Base-by-base conservation (phyloP, 2,329 filamentous ascomycete species). In the Venturia carpophila region DNA sequence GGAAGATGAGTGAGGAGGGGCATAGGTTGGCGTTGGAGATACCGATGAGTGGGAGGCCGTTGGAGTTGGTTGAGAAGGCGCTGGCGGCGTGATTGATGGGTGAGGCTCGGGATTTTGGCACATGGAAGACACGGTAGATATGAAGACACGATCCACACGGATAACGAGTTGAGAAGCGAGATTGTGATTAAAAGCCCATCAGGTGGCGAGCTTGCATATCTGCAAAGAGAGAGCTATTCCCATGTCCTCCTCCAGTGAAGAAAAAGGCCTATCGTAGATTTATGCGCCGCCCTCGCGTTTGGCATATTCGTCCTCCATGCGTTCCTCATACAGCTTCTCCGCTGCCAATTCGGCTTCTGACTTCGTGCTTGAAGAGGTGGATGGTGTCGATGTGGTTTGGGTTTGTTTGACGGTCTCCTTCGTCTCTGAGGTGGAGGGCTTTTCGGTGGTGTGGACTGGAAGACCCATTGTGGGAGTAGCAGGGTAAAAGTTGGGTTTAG, bases 261-360 rank as follows among this genome's bases (percentile, higher is more conserved):
- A 27, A 37, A 5, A 34, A 58, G 19, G 27, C 30, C 37, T n/a
- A 58, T 39, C 1, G 15, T 37, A 21, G 30, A 24, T 5, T 64
- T 70, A 76, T 27, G 74, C 74, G 37, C 74, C 74, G 0, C 75
- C 73, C 69, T 76, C 74, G 3, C 74, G 63, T 70, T 76, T 76
- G 7, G 74, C 74, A 67, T 75, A 76, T 66, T 76, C 75, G 68
- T 75, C 74, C 69, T 76, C 74, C 39, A 76, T 76, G 10, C 72
- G 67, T 69, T 75, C 74, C 64, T 76, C 71, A 43, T 76, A 76
- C 63, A 73, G 37, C 43, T 69, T 68, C 64, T 75, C 75, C 1
- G 73, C 73, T 62, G 73, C 72, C 17, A 70, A 67, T 67, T 75
- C 73, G 11, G 69, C 70, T 64, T 73, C 71, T 0, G 71, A 72